Evolutionary conservation across 345 rosid genomes (phyloP), one percentile per base, ranked within the genome.

Genomic region (Ricinus communis): DNA sequence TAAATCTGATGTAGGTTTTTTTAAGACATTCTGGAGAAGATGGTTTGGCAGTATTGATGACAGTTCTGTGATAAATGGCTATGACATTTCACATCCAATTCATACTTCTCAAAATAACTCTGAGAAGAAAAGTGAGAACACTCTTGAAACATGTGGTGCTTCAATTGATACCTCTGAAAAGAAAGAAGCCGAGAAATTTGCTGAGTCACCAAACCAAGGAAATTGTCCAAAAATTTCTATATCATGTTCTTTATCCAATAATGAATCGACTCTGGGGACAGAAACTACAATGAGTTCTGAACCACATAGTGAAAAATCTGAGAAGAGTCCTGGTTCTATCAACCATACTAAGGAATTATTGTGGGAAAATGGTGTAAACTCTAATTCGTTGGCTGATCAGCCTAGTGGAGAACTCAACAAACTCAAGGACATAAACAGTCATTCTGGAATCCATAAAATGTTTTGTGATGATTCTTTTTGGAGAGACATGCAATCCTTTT

Each of bases 401-500:
- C 74, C 78, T 16, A 69, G 59, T 53, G 75, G 43, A 72, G 65
- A 41, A 63, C 72, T 47, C 58, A 61, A 79, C 28, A 62, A 41
- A 63, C 72, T 47, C 58, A 61, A 79, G 33, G 73, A 76, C 45
- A 68, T 36, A 69, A 65, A 75, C 51, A 61, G 18, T 22, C 19
- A 59, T 66, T 64, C 77, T 46, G 65, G 58, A 68, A 78, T 62
- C 67, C 82, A 72, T 78, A 79, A 77, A 51, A 8, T 74, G 24
- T 87, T 89, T 79, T 73, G 71, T 1, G 62, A 76, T 53, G 81
- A 83, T 73, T 77, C 79, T 9, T 83, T 87, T 69, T 86, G 97
- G 97, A 72, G 69, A 13, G 87, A 84, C 21, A 49, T 90, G 80
- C 86, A 87, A 68, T 79, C 83, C 67, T 91, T 87, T 78, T 66